Evolutionary conservation across 2,329 filamentous ascomycete genomes (phyloP), one percentile per base, ranked within the genome.

Genomic region (Exophiala viscosa): DNA sequence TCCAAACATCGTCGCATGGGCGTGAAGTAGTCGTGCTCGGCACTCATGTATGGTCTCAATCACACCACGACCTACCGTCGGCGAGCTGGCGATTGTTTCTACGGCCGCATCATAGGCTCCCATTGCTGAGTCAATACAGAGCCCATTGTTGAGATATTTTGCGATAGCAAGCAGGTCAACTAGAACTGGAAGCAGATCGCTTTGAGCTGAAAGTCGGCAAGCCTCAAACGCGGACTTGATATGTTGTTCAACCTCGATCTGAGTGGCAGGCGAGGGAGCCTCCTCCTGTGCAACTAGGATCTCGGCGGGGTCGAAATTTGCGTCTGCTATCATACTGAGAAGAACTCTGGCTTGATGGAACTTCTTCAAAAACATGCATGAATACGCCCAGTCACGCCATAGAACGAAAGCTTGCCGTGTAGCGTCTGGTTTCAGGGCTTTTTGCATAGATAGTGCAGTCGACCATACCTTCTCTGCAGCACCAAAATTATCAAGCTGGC

Each of bases 331-430:
- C 6, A 69, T 67, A 20, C 73, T 57, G 2, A 80, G 60, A 15
- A 72, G 59, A 34, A 67, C 61, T 5, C 72, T 61, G 11, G 74
- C 72, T 44, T 62, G 65, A 2, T 60, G 45, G 28, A 67, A 56
- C 31, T 77, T 64, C 2, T 65, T 67, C n/a, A 52, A 55, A 3
- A 73, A 69, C 3, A 93, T 70, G n/a, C 82, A 78, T 58, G 85
- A 76, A 84, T 86, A 90, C 1, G 84, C 74, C 79, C 84, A 87
- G 2, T 78, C 77, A 48, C 79, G 77, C 75, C 80, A 82, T 1
- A 89, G 67, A 1, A 76, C 60, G 8, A 76, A 67, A 6, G 50
- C 54, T 67, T 74, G 69, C 28, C 66, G 60, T 46, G 65, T 66
- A 17, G 70, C 65, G 5, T 59, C 51, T 15, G 67, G 60, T 3